Evolutionary conservation across 1,284 basidiomycete species (phyloP).

Genomic region (Trichosporon sp.): DNA sequence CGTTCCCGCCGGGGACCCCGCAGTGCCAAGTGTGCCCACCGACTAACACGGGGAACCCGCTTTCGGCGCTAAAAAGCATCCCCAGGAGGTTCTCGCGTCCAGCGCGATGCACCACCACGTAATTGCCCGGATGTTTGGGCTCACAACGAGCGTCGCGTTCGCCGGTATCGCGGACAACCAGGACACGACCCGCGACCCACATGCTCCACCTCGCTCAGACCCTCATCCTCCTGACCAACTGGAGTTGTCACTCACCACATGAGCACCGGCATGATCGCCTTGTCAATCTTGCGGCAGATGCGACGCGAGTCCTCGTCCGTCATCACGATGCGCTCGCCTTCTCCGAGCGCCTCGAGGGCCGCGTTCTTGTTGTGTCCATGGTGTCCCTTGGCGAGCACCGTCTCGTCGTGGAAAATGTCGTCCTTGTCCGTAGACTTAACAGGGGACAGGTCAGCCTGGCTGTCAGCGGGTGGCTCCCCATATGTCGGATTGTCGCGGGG

Average conservation of each 20-base stretch:
- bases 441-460: slow-evolving; percentile 17
- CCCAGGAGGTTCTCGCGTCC: background rate
- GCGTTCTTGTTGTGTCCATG: slow-evolving; percentile 60
- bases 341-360: slow-evolving; percentile 60
- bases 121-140: background rate
- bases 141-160: background rate
- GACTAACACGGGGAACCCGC: background rate
- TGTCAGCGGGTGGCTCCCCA: slow-evolving; percentile 18
- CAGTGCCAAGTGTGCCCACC: background rate
- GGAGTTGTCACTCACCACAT: slow-evolving; percentile 32
- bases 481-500: background rate
- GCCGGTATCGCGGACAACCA: background rate
- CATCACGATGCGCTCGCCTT: slow-evolving; percentile 41
- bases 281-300: slow-evolving; percentile 42
- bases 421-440: slow-evolving; percentile 55
- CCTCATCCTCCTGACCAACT: too few relatives aligned
- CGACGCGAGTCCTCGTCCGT: slow-evolving; percentile 40
- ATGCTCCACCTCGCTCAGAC: background rate
- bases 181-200: too few relatives aligned
- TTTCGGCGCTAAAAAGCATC: background rate
- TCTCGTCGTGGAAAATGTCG: slow-evolving; percentile 68
- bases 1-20: background rate
- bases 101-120: background rate
- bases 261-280: slow-evolving; percentile 43
- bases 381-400: slow-evolving; percentile 61